These are phyloP conservation scores for Karstenula rhodostoma DNA, from an alignment of 2,329 filamentous ascomycete genomes.

Conservation along the genomic window DNA sequence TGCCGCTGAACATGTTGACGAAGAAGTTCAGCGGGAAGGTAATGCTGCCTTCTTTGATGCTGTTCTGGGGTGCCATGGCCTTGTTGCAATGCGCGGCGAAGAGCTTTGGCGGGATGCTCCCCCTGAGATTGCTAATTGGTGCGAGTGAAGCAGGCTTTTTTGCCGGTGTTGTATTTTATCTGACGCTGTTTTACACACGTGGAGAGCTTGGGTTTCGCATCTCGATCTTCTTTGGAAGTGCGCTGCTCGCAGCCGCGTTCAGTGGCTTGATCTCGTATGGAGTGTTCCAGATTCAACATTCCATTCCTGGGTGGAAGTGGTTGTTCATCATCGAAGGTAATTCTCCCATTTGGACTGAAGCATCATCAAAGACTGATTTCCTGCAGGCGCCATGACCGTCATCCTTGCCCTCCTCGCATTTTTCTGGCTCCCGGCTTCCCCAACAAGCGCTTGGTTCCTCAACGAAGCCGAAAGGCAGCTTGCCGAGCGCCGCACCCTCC, in stretches of 20 bases:
- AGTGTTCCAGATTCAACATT: slow-evolving; percentile 58
- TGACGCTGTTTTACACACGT: slow-evolving; percentile 59
- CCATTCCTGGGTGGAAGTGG: slow-evolving; percentile 55
- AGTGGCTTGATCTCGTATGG: slow-evolving; percentile 53
- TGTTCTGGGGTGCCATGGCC: slow-evolving; percentile 59
- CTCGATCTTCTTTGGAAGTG: slow-evolving; percentile 56
- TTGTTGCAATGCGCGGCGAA: slow-evolving; percentile 59
- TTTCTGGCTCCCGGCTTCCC: slow-evolving; percentile 45
- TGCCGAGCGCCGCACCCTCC: slow-evolving; percentile 54
- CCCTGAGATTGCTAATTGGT: slow-evolving; percentile 60
- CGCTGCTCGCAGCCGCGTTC: slow-evolving; percentile 52
- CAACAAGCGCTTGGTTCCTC: slow-evolving; percentile 51
- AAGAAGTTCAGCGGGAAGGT: slow-evolving; percentile 57
- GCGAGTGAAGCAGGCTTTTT: slow-evolving; percentile 64
- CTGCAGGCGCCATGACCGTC: slow-evolving; percentile 40
- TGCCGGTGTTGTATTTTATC: slow-evolving; percentile 62
- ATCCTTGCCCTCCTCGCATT: slow-evolving; percentile 40
- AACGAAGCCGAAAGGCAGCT: slow-evolving; percentile 47
- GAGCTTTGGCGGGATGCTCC: slow-evolving; percentile 59
- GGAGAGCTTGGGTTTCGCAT: slow-evolving; percentile 55
- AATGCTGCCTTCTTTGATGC: slow-evolving; percentile 55
- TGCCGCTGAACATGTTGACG: slow-evolving; percentile 60
- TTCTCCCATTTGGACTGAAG: neutral
- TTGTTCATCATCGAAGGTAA: slow-evolving; percentile 54
- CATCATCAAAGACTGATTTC: neutral